Evolutionary conservation across 805 yeast species (phyloP).

Genomic region (Ogataea methanolica): DNA sequence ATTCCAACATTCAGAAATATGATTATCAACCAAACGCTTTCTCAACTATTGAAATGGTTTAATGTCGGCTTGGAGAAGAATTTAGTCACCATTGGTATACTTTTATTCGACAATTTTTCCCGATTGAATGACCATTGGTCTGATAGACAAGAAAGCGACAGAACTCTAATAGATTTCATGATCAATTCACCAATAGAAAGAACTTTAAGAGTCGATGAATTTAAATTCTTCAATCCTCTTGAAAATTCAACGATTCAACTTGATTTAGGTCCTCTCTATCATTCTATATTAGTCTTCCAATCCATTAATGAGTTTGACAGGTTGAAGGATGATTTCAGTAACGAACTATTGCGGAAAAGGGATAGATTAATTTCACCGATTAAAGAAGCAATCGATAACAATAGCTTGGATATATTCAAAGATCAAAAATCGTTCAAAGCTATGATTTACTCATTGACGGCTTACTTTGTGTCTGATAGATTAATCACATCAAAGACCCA

Average conservation of each 20-base stretch:
- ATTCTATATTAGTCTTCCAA: conserved; percentile 76
- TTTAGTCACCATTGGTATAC: conserved; percentile 52
- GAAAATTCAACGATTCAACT: conserved; percentile 43
- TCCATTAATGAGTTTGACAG: conserved; percentile 63
- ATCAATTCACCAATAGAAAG: conserved; percentile 85
- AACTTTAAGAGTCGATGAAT: conserved; percentile 53
- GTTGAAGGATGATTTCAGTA: conserved; percentile 58
- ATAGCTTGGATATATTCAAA: conserved; percentile 26
- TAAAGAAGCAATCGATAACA: conserved; percentile 35
- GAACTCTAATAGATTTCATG: conserved; percentile 49
- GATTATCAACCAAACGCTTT: conserved; percentile 71
- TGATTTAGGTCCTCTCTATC: conserved; percentile 71
- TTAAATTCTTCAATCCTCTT: conserved; percentile 43
- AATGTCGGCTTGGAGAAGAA: conserved; percentile 57
- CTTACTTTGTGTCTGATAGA: conserved; percentile 75
- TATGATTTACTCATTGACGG: conserved; percentile 59
- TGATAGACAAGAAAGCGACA: conserved; percentile 37
- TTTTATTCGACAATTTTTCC: conserved; percentile 49
- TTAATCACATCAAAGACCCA: conserved; percentile 60
- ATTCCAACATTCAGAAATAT: conserved; percentile 70
- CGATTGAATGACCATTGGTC: conserved; percentile 61
- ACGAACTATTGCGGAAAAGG: conserved; percentile 68
- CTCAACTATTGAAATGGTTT: conserved; percentile 62
- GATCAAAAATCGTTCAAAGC: conserved; percentile 44
- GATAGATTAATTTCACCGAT: conserved; percentile 64